Conservation (phyloP, 1,284 basidiomycete species). For the Ustilago trichophora region DNA sequence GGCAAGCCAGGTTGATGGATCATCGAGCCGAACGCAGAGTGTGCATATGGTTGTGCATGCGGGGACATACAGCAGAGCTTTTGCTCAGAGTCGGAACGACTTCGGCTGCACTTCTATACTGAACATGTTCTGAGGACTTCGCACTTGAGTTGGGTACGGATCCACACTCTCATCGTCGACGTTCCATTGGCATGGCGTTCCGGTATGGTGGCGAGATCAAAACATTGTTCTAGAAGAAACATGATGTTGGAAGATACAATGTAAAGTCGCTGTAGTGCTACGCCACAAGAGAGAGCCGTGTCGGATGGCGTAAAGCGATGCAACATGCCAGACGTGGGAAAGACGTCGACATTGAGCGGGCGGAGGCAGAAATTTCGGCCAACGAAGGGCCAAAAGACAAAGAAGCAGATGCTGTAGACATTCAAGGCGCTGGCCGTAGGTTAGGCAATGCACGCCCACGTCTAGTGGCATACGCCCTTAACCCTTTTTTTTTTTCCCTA, state of each 20-base stretch:
- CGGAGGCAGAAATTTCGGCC: too few species aligned
- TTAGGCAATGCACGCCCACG: conserved; percentile 2
- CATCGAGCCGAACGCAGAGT: conserved; percentile 6
- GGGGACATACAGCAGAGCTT: not conserved
- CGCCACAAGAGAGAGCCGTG: not conserved
- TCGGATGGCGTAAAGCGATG: not conserved
- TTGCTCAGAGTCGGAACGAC: conserved; percentile 2
- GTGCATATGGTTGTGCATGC: conserved; percentile 1
- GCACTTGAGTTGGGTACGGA: too few species aligned
- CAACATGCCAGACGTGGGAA: not conserved
- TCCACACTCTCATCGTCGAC: too few species aligned
- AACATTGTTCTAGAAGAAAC: not conserved
- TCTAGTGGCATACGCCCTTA: not conserved
- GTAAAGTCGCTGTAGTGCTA: too few species aligned
- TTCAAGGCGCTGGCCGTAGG: not conserved
- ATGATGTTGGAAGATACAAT: too few species aligned
- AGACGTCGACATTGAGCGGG: too few species aligned
- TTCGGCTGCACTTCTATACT: too few species aligned
- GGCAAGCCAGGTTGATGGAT: conserved; percentile 3
- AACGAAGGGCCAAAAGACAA: too few species aligned
- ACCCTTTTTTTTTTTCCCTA: not conserved
- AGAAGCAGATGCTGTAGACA: too few species aligned
- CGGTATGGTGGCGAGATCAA: not conserved
- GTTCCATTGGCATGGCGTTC: too few species aligned
- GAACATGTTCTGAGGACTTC: too few species aligned